phyloP scores from a whole-genome alignment of 768 basidiomycete genomes.

The Aureoboletus auriporus region DNA sequence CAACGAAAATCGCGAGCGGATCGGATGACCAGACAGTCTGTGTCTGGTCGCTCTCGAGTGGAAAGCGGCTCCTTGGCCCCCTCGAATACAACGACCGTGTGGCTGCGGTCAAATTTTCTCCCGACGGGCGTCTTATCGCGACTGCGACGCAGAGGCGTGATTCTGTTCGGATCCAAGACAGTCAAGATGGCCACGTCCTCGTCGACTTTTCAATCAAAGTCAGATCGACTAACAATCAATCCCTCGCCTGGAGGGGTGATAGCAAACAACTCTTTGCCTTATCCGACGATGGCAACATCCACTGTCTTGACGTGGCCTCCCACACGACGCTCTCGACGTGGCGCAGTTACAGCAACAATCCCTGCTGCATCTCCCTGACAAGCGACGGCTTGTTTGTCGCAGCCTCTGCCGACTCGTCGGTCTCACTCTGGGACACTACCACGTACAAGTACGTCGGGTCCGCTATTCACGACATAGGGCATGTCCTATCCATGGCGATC shows the following conservation, averaged over 20 bases:
- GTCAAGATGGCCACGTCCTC: not conserved
- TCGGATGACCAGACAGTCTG: not conserved
- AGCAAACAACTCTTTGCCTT: not conserved
- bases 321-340: no score
- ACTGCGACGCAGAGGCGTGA: not conserved
- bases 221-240: not conserved
- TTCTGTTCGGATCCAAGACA: not conserved
- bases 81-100: not conserved
- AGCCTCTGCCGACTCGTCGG: no score
- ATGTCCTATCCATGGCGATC: no score
- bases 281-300: not conserved
- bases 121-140: not conserved
- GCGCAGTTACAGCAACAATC: no score
- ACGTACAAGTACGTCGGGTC: no score
- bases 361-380: no score
- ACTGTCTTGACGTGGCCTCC: no score
- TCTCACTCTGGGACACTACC: no score
- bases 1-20: not conserved
- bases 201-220: not conserved
- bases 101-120: constrained; percentile 1
- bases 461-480: no score
- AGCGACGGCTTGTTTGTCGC: no score
- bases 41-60: not conserved
- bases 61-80: not conserved
- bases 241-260: constrained; percentile 1